phyloP scores from a whole-genome alignment of 768 basidiomycete genomes.

The Termitomyces sp. region DNA sequence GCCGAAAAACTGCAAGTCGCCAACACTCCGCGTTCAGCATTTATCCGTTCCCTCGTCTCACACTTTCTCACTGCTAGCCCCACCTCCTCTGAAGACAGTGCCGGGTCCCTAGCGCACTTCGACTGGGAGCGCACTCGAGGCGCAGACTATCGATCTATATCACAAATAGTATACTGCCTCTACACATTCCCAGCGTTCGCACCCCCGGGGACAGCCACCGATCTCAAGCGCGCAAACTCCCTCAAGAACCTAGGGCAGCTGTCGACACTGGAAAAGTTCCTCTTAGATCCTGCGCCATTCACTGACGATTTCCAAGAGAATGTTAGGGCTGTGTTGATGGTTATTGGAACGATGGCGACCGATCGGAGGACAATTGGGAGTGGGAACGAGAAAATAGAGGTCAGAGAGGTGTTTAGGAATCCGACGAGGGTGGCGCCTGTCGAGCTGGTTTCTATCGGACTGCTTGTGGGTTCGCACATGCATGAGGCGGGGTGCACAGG shows the following conservation, averaged over 20 bases:
- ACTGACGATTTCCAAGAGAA: not conserved
- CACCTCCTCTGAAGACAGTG: constrained; percentile 42
- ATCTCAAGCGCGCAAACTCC: constrained; percentile 32
- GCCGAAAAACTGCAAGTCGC: constrained; percentile 69
- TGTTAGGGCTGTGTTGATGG: not conserved
- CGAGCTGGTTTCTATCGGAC: constrained; percentile 57
- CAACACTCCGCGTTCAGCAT: constrained; percentile 49
- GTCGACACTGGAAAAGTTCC: constrained; percentile 24
- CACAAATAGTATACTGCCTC: constrained; percentile 50
- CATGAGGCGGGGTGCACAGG: constrained; percentile 13
- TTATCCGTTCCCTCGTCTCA: constrained; percentile 54
- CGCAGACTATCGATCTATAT: constrained; percentile 54
- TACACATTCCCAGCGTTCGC: constrained; percentile 31
- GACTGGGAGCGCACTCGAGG: constrained; percentile 52
- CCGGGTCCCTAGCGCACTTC: constrained; percentile 32
- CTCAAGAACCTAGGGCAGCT: constrained; percentile 38
- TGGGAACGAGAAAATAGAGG: constrained; percentile 25
- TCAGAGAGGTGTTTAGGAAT: constrained; percentile 33
- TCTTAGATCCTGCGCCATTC: not conserved
- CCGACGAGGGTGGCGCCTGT: constrained; percentile 57
- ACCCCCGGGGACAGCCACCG: constrained; percentile 18
- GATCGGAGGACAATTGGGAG: not conserved
- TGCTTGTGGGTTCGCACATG: constrained; percentile 53
- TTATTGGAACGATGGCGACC: constrained; percentile 5
- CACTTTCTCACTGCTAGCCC: constrained; percentile 50